Evolutionary conservation across 352 stramenopile species (phyloP).

Genomic region (Pythium insidiosum): DNA sequence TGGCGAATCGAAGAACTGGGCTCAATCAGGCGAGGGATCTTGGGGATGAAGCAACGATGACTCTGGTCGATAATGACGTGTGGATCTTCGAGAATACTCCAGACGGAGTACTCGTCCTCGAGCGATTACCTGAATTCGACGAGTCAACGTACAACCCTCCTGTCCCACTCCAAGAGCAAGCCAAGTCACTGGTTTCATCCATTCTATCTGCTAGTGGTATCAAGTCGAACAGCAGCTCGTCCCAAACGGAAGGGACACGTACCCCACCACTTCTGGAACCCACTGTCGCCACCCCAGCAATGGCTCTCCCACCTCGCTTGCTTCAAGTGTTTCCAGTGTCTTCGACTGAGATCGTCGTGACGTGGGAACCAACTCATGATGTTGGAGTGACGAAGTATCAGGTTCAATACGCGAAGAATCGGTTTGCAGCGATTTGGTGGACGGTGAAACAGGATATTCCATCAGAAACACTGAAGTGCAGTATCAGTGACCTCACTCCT

Average conservation of each 20-base stretch:
- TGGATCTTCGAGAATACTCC: constrained; percentile 26
- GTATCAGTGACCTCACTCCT: constrained; percentile 39
- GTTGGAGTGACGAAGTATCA: constrained; percentile 57
- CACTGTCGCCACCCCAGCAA: not conserved
- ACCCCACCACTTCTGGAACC: too few species aligned
- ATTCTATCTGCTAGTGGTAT: constrained; percentile 45
- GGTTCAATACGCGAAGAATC: constrained; percentile 78
- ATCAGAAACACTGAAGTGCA: constrained; percentile 41
- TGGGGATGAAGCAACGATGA: too few species aligned
- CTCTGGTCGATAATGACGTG: constrained; percentile 7
- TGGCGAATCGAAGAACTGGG: too few species aligned
- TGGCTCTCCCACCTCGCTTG: constrained; percentile 24
- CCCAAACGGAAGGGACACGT: too few species aligned
- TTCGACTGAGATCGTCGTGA: constrained; percentile 52
- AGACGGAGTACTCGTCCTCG: constrained; percentile 20
- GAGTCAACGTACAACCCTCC: constrained; percentile 16
- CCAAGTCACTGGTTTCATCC: constrained; percentile 57
- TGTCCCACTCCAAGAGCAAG: constrained; percentile 51
- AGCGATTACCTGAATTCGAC: constrained; percentile 43
- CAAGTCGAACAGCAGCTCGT: constrained; percentile 13
- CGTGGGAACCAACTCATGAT: constrained; percentile 66
- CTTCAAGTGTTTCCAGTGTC: constrained; percentile 48
- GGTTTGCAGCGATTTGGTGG: constrained; percentile 72
- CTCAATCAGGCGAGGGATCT: too few species aligned
- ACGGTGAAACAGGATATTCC: constrained; percentile 62